Evolutionary conservation across 805 yeast genomes (phyloP).

Genomic region (Candida berthetii): DNA sequence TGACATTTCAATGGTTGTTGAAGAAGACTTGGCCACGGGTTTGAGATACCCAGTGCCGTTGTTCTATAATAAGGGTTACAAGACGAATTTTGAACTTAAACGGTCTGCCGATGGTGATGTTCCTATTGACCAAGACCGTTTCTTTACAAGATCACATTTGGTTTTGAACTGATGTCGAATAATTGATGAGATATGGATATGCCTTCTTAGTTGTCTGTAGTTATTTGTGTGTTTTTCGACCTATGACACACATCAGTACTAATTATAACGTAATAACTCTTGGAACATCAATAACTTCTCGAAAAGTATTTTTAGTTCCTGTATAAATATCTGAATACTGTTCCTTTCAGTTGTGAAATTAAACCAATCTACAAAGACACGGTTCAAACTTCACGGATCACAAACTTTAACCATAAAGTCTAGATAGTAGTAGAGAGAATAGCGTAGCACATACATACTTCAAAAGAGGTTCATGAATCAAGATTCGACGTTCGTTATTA

Average conservation of each 20-base stretch:
- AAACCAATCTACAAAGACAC: too few relatives aligned
- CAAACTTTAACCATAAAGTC: too few relatives aligned
- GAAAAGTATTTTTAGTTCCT: not conserved
- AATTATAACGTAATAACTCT: not conserved
- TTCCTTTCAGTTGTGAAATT: not conserved
- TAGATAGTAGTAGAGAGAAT: too few relatives aligned
- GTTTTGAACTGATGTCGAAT: not conserved
- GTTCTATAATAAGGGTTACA: slow-evolving; percentile 25
- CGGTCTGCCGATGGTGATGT: not conserved
- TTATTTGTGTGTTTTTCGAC: too few relatives aligned
- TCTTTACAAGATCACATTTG: not conserved
- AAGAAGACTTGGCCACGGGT: slow-evolving; percentile 11
- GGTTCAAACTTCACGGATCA: too few relatives aligned
- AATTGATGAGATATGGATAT: not conserved
- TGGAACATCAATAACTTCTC: not conserved
- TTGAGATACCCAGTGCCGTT: slow-evolving; percentile 27
- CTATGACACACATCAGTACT: too few relatives aligned
- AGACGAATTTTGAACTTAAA: slow-evolving; percentile 19
- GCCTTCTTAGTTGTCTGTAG: not conserved
- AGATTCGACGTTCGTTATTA: too few relatives aligned
- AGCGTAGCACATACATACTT: too few relatives aligned
- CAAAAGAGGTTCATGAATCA: too few relatives aligned
- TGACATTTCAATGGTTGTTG: slow-evolving; percentile 28
- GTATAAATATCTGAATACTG: not conserved
- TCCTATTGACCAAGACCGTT: not conserved